Percentiles rank a stretch among this genome's conserved stretches.
phyloP scores from a whole-genome alignment of 495 filamentous ascomycete genomes.

The Massariosphaeria phaeospora region DNA sequence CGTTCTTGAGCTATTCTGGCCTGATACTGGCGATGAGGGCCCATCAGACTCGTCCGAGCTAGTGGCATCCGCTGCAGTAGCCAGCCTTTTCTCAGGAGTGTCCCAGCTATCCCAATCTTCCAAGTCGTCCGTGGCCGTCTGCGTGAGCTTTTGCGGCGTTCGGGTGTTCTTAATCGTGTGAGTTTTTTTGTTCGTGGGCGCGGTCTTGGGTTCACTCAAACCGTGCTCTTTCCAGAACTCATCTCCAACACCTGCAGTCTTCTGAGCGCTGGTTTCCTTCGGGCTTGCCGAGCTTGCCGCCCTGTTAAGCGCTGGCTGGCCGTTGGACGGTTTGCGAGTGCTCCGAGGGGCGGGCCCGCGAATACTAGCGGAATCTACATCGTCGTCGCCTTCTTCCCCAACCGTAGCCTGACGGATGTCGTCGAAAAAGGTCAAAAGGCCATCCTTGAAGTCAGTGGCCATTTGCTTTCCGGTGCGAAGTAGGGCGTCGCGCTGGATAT shows the following conservation, averaged over 20 bases:
- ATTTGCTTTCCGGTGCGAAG: conserved; percentile 75
- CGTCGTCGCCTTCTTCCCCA: conserved; percentile 70
- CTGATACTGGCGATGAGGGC: conserved; percentile 26
- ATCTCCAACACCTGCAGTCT: conserved; percentile 29
- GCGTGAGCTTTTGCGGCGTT: conserved; percentile 25
- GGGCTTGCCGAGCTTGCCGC: conserved; percentile 22
- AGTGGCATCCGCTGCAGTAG: conserved; percentile 17
- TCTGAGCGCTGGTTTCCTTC: conserved; percentile 1
- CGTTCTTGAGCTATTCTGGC: conserved; percentile 30
- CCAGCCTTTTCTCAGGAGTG: conserved; percentile 31
- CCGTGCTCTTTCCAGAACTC: conserved; percentile 41
- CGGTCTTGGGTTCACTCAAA: conserved; percentile 27
- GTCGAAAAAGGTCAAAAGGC: conserved; percentile 95
- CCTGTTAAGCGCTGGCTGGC: conserved; percentile 12
- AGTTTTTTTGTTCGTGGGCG: conserved; percentile 24
- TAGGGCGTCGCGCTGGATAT: conserved; percentile 48
- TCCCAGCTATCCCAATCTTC: conserved; percentile 39
- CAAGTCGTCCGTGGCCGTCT: conserved; percentile 19
- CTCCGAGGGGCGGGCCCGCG: conserved; percentile 37
- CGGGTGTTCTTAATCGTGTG: conserved; percentile 25
- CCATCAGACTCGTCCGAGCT: conserved; percentile 30
- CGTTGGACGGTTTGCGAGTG: conserved; percentile 47
- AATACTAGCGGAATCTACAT: not conserved
- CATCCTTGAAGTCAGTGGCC: conserved; percentile 81
- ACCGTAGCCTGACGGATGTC: conserved; percentile 92